A percentile compares a stretch with the other conserved stretches of the same genome.
phyloP scores from a whole-genome alignment of 305 asterid species.

The Fraxinus greggii region DNA sequence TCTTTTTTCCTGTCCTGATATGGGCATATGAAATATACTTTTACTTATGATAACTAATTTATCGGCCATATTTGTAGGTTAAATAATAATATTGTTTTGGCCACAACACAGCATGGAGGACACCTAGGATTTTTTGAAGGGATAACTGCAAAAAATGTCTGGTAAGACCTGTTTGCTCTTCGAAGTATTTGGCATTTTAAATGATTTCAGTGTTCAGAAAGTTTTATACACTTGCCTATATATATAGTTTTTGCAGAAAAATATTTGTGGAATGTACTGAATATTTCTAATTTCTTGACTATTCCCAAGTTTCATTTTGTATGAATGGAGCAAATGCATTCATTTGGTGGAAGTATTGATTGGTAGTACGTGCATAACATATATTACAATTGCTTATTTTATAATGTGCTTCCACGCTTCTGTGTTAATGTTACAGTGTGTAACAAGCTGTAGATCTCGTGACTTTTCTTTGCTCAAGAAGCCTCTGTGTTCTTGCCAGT shows the following conservation, averaged over 20 bases:
- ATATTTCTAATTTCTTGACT: not conserved
- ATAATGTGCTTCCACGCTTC: not conserved
- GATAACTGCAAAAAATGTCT: constrained; percentile 58
- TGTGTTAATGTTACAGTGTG: not conserved
- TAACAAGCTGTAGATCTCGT: not conserved
- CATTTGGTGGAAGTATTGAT: not conserved
- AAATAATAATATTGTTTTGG: constrained; percentile 72
- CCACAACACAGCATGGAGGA: constrained; percentile 88
- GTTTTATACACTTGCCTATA: not conserved
- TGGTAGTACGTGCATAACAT: not conserved
- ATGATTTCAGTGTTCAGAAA: not conserved
- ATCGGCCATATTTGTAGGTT: constrained; percentile 44
- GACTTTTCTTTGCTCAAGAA: not conserved
- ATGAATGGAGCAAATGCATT: not conserved
- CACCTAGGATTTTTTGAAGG: constrained; percentile 94
- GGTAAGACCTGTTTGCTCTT: constrained; percentile 44
- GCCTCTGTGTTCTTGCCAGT: not conserved
- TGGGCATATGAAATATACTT: not conserved
- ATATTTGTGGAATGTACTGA: not conserved
- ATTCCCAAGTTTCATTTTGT: not conserved
- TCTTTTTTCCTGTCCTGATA: not conserved
- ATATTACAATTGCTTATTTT: not conserved
- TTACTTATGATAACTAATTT: constrained; percentile 12
- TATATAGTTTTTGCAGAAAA: not conserved
- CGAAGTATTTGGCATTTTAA: constrained; percentile 2